These are phyloP conservation scores for Plasmodium berghei DNA, from an alignment of 169 alveolate genomes.

Conservation along the genomic window DNA sequence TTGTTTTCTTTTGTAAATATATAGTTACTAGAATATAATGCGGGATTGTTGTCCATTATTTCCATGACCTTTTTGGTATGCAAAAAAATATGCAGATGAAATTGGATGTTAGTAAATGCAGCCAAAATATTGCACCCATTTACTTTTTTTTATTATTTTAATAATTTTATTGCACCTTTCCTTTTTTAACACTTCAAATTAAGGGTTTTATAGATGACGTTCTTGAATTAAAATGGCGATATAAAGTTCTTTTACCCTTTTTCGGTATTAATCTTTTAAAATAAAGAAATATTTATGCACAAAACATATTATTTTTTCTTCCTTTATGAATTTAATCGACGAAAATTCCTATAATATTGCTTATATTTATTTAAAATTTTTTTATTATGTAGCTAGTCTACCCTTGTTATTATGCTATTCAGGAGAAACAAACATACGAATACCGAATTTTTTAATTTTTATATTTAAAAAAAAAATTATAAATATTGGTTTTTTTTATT, in stretches of 20 bases:
- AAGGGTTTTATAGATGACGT: conserved; percentile 93
- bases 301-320: not conserved
- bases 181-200: conserved; percentile 13
- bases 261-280: conserved; percentile 83
- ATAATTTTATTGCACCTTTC: not conserved
- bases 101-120: not conserved
- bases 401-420: conserved; percentile 92
- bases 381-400: conserved; percentile 68
- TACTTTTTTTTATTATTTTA: not conserved
- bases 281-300: not conserved
- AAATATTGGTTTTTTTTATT: conserved; percentile 90
- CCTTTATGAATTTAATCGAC: not conserved
- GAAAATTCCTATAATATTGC: not conserved
- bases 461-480: conserved; percentile 80
- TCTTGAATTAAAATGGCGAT: conserved; percentile 93
- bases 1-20: conserved; percentile 12
- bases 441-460: conserved; percentile 83
- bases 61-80: conserved; percentile 90
- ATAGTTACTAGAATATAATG: conserved; percentile 86
- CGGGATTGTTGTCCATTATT: conserved; percentile 91
- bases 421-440: conserved; percentile 90
- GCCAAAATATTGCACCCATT: not conserved
- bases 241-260: conserved; percentile 92
- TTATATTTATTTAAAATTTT: conserved; percentile 6
- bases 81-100: not conserved